Conservation (phyloP, 371 early-diverging fungal genomes). For the Gilbertella persicaria region DNA sequence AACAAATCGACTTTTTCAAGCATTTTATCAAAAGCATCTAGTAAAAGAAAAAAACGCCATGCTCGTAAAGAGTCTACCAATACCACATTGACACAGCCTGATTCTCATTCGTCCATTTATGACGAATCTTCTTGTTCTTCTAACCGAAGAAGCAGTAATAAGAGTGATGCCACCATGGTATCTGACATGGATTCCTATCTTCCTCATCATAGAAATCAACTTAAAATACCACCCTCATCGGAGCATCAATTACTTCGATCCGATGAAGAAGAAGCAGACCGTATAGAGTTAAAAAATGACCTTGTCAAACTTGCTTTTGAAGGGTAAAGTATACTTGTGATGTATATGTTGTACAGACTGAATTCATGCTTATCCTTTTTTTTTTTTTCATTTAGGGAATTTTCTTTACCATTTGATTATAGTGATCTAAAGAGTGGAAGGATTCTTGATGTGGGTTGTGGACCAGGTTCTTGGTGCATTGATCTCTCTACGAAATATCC, state of each 20-base stretch:
- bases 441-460: conserved; percentile 38
- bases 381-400: conserved; percentile 19
- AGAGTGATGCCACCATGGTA: conserved; percentile 6
- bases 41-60: conserved; percentile 1
- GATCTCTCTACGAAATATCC: conserved; percentile 34
- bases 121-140: conserved; percentile 9
- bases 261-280: conserved; percentile 39
- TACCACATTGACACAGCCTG: background rate
- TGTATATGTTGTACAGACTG: too few species aligned
- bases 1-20: conserved; percentile 16
- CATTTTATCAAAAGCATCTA: conserved; percentile 23
- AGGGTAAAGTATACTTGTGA: conserved; percentile 23
- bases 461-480: conserved; percentile 41
- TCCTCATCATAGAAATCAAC: conserved; percentile 1
- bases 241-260: conserved; percentile 14
- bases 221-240: background rate
- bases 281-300: conserved; percentile 37
- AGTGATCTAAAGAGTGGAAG: conserved; percentile 11
- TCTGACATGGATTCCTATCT: conserved; percentile 9
- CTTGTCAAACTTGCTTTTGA: conserved; percentile 40
- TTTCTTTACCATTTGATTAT: conserved; percentile 30
- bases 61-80: background rate
- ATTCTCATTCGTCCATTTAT: conserved; percentile 6
- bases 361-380: background rate
- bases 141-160: conserved; percentile 7